Base-by-base conservation (phyloP, 1,284 basidiomycete species). In the Trichosporon ovoides region DNA sequence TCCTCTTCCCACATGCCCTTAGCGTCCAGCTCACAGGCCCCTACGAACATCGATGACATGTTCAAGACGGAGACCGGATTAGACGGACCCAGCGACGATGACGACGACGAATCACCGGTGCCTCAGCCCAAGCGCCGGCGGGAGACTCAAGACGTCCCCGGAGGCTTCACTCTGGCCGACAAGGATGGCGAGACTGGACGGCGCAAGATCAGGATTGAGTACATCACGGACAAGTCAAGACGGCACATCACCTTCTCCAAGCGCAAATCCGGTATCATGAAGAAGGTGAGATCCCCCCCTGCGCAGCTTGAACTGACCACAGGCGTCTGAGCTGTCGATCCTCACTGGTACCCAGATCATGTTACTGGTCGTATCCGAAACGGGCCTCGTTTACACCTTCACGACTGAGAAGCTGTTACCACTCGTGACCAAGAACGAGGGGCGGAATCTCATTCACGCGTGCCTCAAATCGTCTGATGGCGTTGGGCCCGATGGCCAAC, bases 231-330 rank as follows among this genome's bases (percentile, higher is more conserved):
- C 82, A 97, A 97, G 84, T 92, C 91, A 74, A 85, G 94, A 79
- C 85, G 94, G 81, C 95, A 98, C 82, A 98, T 98, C 81, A 98
- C 95, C 66, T 98, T 98, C 84, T 92, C 89, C 80, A 98, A 98
- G 85, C 87, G 95, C 80, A 98, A 98, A 83, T 93, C 95, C 72
- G 95, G 92, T 64, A 97, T 95, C 80, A 96, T 96, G 92, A 96
- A 96, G 85, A 95, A 95, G 87, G 92, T 88, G 79, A 77, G 87
- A 31, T 16, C 10, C 12, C n/a, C 18, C 12, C 28, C 16, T 20
- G 10, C 3, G 22, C 7, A 3, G 16, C 19, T n/a, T n/a, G n/a
- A 51, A n/a, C 34, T 37, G 36, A 33, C 12, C 20, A 4, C 69
- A 91, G 92, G 95, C 95, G 2, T 98, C 97, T 77, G 95, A 98